Conservation (phyloP, 2,329 filamentous ascomycete species). For the Epichloe gansuensis region DNA sequence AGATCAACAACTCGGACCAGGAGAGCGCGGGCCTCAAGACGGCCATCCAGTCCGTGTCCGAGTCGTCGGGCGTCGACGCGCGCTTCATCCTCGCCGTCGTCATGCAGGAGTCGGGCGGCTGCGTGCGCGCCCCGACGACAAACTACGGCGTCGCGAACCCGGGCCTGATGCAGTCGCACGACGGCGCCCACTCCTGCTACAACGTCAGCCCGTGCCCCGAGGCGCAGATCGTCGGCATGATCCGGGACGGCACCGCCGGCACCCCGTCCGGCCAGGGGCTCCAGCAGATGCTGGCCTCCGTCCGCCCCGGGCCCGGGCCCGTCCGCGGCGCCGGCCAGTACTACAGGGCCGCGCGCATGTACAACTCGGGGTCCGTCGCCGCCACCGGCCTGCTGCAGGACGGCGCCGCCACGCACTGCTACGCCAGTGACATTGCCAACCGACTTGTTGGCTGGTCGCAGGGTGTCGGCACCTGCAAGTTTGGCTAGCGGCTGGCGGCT, state of each 20-base stretch:
- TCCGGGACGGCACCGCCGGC: constrained; percentile 29
- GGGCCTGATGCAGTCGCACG: constrained; percentile 28
- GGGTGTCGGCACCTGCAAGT: not conserved
- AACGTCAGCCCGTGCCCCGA: constrained; percentile 17
- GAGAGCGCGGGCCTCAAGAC: constrained; percentile 13
- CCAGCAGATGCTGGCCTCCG: constrained; percentile 22
- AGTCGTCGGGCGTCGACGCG: constrained; percentile 19
- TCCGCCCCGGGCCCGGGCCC: constrained; percentile 13
- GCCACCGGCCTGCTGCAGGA: constrained; percentile 25
- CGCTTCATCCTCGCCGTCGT: constrained; percentile 32
- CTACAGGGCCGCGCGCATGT: constrained; percentile 35
- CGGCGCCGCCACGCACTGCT: constrained; percentile 33
- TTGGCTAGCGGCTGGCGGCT: not conserved
- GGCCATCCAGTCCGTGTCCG: constrained; percentile 21
- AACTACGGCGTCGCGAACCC: constrained; percentile 29
- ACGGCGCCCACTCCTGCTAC: constrained; percentile 25
- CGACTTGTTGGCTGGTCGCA: constrained; percentile 3
- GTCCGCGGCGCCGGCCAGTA: constrained; percentile 13
- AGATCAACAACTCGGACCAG: constrained; percentile 9
- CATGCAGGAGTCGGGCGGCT: constrained; percentile 32
- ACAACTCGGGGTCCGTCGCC: constrained; percentile 34
- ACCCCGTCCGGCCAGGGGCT: constrained; percentile 30
- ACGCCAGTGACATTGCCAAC: constrained; percentile 34
- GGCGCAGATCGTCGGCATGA: constrained; percentile 17
- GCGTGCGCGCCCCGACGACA: constrained; percentile 29